Percentiles rank a stretch among this genome's conserved stretches.
Conservation (phyloP, 305 asterid species). For the Salvia sclarea region DNA sequence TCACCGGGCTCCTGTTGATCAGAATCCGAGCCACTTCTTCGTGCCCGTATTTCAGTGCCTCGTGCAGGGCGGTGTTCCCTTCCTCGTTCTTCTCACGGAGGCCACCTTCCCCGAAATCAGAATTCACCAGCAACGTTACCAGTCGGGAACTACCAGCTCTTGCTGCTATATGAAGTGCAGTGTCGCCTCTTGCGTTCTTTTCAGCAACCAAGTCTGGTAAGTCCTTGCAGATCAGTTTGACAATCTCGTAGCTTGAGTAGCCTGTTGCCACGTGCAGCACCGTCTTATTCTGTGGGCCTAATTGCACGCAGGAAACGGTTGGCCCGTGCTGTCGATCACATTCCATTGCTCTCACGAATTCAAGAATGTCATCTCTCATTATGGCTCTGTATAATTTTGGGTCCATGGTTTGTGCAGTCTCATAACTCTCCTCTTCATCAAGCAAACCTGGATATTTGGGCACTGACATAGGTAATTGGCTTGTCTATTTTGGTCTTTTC, state of each 20-base stretch:
- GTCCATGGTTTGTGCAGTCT: conserved; percentile 44
- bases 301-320: conserved; percentile 41
- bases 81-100: conserved; percentile 44
- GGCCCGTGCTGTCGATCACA: conserved; percentile 29
- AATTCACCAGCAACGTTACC: conserved; percentile 37
- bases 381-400: conserved; percentile 48
- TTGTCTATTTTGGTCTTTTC: background rate
- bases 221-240: conserved; percentile 54
- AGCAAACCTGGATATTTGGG: conserved; percentile 36
- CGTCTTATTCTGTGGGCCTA: conserved; percentile 54
- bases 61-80: conserved; percentile 55
- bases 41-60: conserved; percentile 46
- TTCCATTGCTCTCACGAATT: conserved; percentile 48
- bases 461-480: conserved; percentile 38
- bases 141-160: conserved; percentile 46
- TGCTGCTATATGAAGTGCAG: conserved; percentile 56
- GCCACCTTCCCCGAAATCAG: conserved; percentile 42
- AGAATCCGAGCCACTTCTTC: conserved; percentile 48
- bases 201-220: conserved; percentile 46
- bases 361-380: conserved; percentile 51
- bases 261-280: conserved; percentile 52
- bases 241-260: conserved; percentile 46
- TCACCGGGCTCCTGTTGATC: conserved; percentile 42
- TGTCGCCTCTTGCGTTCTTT: conserved; percentile 50
- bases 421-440: conserved; percentile 39